Percentiles rank a stretch among this genome's conserved stretches.
phyloP scores from a whole-genome alignment of 1,139 yeast species.

The Yamadazyma friedrichii region DNA sequence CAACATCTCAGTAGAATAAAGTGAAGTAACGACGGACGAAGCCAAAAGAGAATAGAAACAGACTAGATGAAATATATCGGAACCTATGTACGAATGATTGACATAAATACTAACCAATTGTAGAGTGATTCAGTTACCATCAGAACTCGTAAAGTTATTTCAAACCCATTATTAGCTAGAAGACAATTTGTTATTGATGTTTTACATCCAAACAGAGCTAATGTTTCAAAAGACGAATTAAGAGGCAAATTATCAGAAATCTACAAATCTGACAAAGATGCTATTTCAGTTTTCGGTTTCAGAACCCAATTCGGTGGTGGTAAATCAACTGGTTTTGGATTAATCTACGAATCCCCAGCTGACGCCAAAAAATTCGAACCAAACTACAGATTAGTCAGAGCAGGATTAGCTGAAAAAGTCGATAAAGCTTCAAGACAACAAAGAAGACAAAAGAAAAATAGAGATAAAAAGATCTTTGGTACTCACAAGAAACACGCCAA shows the following conservation, averaged over 20 bases:
- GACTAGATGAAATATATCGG: neutral
- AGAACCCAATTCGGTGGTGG: conserved; percentile 99
- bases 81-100: no score
- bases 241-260: conserved; percentile 95
- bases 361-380: conserved; percentile 99
- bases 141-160: conserved; percentile 99
- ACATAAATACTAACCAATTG: conserved; percentile 31
- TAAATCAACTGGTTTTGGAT: conserved; percentile 98
- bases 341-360: conserved; percentile 96
- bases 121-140: conserved; percentile 98
- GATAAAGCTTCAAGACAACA: conserved; percentile 99
- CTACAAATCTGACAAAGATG: conserved; percentile 98
- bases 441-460: conserved; percentile 99
- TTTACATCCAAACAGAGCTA: conserved; percentile 99
- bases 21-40: neutral
- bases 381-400: conserved; percentile 98
- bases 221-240: conserved; percentile 98
- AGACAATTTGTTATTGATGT: conserved; percentile 99
- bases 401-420: conserved; percentile 94
- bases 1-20: no score
- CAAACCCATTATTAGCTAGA: conserved; percentile 99
- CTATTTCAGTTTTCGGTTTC: conserved; percentile 98
- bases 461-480: conserved; percentile 99
- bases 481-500: conserved; percentile 95
- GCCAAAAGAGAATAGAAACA: neutral